Base-by-base conservation (phyloP, 768 basidiomycete species). In the Boletellus ananas region DNA sequence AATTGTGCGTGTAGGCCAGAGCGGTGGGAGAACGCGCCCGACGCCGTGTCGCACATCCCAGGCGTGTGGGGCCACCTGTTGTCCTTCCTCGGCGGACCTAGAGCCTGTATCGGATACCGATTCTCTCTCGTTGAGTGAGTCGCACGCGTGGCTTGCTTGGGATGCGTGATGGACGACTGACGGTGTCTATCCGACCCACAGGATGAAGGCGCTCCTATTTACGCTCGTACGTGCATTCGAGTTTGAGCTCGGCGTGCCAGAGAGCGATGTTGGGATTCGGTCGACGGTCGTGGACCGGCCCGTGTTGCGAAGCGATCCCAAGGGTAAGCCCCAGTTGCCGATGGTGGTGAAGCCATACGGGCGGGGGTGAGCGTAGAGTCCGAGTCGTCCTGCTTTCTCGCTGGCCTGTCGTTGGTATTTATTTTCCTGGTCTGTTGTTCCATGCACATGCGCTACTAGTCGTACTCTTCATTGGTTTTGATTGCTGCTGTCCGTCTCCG, bases 261-360 rank as follows among this genome's bases (percentile, higher is more conserved):
- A 3, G 11, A n/a, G 13, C 13, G 43, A 33, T 17, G 18, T 43
- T 11, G 31, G 20, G 6, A 14, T 6, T 3, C 31, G 20, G 20
- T 29, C 43, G 31, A 34, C 31, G 43, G 20, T 34, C 6, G 43
- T 43, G 5, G 17, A 34, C 8, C 17, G 43, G 31, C 43, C 43
- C 6, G 31, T 43, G 10, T 43, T 43, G 31, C 45, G 34, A 3
- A 38, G 45, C 20, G 55, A 56, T 34, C 42, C 55, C 1, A 2
- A 23, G 17, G 17, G n/a, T 6, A 33, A 6, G 38, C 27, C 49
- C 3, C 55, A 57, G 34, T 38, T 57, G 16, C 55, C 55, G 6
- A 35, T 56, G 21, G n/a, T 56, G n/a, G 5, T 56, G 43, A 56
- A 23, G 17, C 38, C 31, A 4, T 56, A 50, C 20, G 33, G 37